phyloP scores from a whole-genome alignment of 331 rosid species.

The Rhamnella rubrinervis region DNA sequence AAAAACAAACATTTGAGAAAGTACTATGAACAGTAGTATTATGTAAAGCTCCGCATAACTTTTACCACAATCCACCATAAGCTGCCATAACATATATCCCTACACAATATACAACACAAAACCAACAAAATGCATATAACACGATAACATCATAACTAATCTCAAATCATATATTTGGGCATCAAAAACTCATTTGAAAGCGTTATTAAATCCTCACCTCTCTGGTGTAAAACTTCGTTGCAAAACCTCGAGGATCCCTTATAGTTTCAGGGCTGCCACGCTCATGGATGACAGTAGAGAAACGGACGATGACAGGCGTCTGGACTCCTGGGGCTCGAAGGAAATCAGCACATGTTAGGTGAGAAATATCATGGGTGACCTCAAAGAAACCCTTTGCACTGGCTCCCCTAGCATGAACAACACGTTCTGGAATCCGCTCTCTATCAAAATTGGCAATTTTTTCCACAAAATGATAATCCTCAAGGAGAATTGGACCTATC shows the following conservation, averaged over 20 bases:
- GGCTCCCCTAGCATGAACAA: conserved; percentile 95
- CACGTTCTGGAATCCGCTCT: conserved; percentile 95
- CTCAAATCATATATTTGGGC: neutral
- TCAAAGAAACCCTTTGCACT: conserved; percentile 98
- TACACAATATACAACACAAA: neutral
- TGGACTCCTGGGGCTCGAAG: conserved; percentile 93
- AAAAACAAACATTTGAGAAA: no score
- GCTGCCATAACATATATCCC: neutral
- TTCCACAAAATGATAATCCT: conserved; percentile 89
- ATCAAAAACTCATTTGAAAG: neutral
- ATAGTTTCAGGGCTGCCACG: conserved; percentile 96
- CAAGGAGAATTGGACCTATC: conserved; percentile 87
- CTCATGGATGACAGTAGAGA: conserved; percentile 93
- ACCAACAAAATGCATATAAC: neutral
- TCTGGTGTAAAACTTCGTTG: conserved; percentile 89
- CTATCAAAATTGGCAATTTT: conserved; percentile 79
- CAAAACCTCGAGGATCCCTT: conserved; percentile 96
- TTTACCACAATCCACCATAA: neutral
- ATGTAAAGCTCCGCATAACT: neutral
- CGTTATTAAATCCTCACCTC: conserved; percentile 48
- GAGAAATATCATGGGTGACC: conserved; percentile 84
- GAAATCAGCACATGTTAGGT: conserved; percentile 89
- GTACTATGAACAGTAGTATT: no score
- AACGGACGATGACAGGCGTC: conserved; percentile 86
- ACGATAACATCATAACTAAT: neutral